Evolutionary conservation across 2,329 filamentous ascomycete species (phyloP).

Genomic region (Arthrinium phaeospermum): DNA sequence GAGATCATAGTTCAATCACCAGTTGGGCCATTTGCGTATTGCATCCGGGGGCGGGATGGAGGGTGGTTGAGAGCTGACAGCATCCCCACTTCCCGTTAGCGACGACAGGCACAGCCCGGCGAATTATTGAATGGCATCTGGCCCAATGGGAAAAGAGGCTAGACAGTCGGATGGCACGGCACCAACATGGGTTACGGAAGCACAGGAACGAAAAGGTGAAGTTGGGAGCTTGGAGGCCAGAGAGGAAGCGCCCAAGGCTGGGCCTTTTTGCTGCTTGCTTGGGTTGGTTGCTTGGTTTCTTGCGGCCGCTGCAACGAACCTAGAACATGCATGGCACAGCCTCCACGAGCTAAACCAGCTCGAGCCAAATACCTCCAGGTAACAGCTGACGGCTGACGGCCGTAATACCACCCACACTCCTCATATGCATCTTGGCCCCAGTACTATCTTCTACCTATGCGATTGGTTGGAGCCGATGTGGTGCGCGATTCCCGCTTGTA

Average conservation of each 20-base stretch:
- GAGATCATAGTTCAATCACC: neutral
- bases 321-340: slow-evolving; percentile 13
- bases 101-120: slow-evolving; percentile 1
- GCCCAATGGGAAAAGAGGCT: neutral
- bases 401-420: neutral
- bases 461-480: neutral
- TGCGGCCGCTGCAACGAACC: neutral
- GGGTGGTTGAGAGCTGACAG: neutral
- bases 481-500: neutral
- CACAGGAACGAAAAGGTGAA: neutral
- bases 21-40: neutral
- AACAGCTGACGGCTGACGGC: neutral
- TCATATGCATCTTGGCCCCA: neutral
- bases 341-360: neutral
- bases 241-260: slow-evolving; percentile 7
- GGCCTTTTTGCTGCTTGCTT: neutral
- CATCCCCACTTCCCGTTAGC: neutral
- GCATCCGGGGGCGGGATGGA: neutral
- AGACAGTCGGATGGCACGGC: neutral
- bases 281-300: neutral
- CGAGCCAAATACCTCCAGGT: neutral
- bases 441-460: neutral
- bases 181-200: neutral
- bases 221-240: neutral
- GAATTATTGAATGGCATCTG: neutral